These are phyloP conservation scores for Ampelocalamus luodianensis DNA, from an alignment of 176 grass and related monocot genomes.

Conservation along the genomic window DNA sequence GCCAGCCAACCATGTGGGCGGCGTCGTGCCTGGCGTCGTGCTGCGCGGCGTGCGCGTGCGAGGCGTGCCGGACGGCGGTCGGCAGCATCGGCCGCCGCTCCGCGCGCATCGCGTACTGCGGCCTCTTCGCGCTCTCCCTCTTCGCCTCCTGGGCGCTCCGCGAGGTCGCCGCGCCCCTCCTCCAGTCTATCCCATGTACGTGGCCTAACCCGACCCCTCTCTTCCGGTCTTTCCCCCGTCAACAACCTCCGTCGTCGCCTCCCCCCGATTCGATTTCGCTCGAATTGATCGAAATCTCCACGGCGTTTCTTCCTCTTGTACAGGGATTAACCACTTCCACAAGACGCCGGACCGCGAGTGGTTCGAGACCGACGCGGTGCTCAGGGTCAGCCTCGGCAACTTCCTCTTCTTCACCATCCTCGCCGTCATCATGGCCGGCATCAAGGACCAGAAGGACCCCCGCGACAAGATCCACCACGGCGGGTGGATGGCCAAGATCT, in stretches of 20 bases:
- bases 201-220: neutral
- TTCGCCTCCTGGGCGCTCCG: slow-evolving; percentile 91
- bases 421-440: slow-evolving; percentile 86
- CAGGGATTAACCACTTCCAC: slow-evolving; percentile 99
- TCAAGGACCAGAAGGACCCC: slow-evolving; percentile 99
- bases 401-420: slow-evolving; percentile 98
- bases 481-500: slow-evolving; percentile 97
- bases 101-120: slow-evolving; percentile 98
- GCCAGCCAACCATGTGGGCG: slow-evolving; percentile 70
- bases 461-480: slow-evolving; percentile 95
- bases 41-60: slow-evolving; percentile 99
- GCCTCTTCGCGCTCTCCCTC: slow-evolving; percentile 98
- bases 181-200: slow-evolving; percentile 90
- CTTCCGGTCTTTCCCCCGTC: neutral
- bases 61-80: slow-evolving; percentile 95
- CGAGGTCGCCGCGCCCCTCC: slow-evolving; percentile 95
- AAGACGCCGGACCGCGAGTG: slow-evolving; percentile 96
- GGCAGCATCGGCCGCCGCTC: slow-evolving; percentile 97
- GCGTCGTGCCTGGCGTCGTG: slow-evolving; percentile 98
- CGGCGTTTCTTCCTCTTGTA: neutral
- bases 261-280: neutral
- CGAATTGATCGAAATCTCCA: neutral
- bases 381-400: slow-evolving; percentile 95
- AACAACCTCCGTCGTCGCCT: no score
- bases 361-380: slow-evolving; percentile 99